A percentile compares a stretch with the other conserved stretches of the same genome.
phyloP scores from a whole-genome alignment of 768 basidiomycete species.

The Pleurotus salmoneostramineus region DNA sequence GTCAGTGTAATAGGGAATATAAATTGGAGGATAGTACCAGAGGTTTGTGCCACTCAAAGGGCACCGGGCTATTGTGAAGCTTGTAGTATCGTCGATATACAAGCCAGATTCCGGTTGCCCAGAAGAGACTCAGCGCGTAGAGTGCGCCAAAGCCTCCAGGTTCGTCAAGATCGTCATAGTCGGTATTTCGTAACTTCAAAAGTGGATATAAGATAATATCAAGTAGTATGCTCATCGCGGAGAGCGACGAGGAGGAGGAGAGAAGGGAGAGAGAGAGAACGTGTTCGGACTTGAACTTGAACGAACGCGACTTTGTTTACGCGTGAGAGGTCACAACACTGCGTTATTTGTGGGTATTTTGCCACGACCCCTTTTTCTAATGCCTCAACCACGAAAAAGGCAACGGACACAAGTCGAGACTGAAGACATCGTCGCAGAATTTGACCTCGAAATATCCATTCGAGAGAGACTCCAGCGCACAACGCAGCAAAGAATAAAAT shows the following conservation, averaged over 20 bases:
- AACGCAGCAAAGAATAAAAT: constrained; percentile 41
- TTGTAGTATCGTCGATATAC: constrained; percentile 74
- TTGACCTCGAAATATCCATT: constrained; percentile 45
- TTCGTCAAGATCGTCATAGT: constrained; percentile 44
- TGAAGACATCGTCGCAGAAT: constrained; percentile 20
- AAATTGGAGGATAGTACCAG: constrained; percentile 32
- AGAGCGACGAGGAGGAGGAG: constrained; percentile 13
- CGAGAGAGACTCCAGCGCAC: constrained; percentile 35
- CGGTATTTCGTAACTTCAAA: constrained; percentile 40
- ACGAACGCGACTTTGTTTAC: constrained; percentile 20
- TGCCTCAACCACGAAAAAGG: neutral
- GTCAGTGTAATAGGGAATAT: too few species aligned
- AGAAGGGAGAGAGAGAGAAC: neutral
- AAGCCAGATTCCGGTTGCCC: constrained; percentile 76
- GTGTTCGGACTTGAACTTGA: neutral
- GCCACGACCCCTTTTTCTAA: neutral
- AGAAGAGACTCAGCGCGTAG: constrained; percentile 65
- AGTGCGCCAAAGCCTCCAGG: constrained; percentile 54
- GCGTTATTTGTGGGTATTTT: neutral
- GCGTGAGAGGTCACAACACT: neutral
- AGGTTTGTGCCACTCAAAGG: constrained; percentile 57
- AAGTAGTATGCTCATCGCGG: constrained; percentile 40
- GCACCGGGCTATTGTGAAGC: constrained; percentile 68
- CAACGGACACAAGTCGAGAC: neutral
- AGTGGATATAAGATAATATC: constrained; percentile 51